Conservation (phyloP, 2,329 filamentous ascomycete genomes). For the Cercospora nicotianae region DNA sequence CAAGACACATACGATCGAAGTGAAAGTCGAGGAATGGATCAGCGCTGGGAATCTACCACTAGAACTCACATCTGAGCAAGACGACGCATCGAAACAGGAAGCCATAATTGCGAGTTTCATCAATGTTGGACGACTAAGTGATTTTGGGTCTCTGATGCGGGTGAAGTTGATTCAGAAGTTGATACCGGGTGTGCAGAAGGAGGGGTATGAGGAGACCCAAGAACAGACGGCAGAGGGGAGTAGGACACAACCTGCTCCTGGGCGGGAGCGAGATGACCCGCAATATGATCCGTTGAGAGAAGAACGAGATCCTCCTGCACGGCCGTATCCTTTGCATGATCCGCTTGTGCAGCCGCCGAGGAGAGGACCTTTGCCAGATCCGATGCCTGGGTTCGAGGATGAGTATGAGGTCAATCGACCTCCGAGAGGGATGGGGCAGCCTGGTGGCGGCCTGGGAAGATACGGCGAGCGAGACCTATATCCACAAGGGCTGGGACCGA, state of each 20-base stretch:
- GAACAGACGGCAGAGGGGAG: constrained; percentile 23
- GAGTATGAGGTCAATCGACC: constrained; percentile 80
- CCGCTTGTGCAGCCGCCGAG: constrained; percentile 54
- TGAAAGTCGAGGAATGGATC: constrained; percentile 73
- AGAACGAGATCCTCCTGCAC: constrained; percentile 60
- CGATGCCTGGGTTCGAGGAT: constrained; percentile 89
- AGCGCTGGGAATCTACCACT: constrained; percentile 60
- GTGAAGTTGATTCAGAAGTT: constrained; percentile 81
- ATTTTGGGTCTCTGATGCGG: constrained; percentile 72
- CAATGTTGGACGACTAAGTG: constrained; percentile 64
- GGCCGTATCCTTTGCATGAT: constrained; percentile 62
- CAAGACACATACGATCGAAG: constrained; percentile 74
- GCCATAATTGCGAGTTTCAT: constrained; percentile 66
- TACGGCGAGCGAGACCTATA: constrained; percentile 87
- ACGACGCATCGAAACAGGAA: constrained; percentile 44
- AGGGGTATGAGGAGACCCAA: constrained; percentile 68
- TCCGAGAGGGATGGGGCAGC: constrained; percentile 49
- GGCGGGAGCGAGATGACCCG: constrained; percentile 36
- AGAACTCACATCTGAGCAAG: constrained; percentile 28
- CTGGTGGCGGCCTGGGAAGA: constrained; percentile 41
- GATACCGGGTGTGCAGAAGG: constrained; percentile 72
- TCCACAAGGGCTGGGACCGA: constrained; percentile 78
- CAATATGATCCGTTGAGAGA: constrained; percentile 53
- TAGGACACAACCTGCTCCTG: constrained; percentile 25
- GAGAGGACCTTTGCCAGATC: constrained; percentile 64